Evolutionary conservation across 2,329 filamentous ascomycete genomes (phyloP), one percentile per base, ranked within the genome.

Genomic region (Xylariales sp.): DNA sequence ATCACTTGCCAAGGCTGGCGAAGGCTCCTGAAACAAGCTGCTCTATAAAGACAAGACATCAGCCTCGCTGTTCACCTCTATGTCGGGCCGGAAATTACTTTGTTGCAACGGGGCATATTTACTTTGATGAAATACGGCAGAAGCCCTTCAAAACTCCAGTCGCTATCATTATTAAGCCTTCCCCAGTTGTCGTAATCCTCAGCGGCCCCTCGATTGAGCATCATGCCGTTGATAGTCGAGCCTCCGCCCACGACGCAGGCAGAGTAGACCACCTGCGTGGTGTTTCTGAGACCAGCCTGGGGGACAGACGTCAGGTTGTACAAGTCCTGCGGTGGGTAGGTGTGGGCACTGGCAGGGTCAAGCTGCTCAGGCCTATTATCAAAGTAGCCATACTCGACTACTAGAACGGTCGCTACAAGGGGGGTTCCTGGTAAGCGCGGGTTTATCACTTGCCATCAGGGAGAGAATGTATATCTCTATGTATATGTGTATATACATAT

Each of bases 201-300:
- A 5, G 33, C 33, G 7, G 33, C 19, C 5, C 33, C 33, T 14
- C 33, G 33, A 2, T 17, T 15, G 14, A 35, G 15, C 33, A 35
- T 18, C 33, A 35, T 35, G 20, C 33, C 20, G n/a, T 35, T 35
- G 20, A 35, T 17, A n/a, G 33, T 35, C 11, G 33, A 35, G 14
- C 33, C 33, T 14, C 33, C 33, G 2, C 33, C 33, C 10, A 28
- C 33, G 4, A 35, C 33, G 13, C 14, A n/a, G 10, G 20, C 33
- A 8, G 33, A n/a, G 14, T 20, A 21, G 23, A 25, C 33, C 14
- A n/a, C 11, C 13, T 24, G n/a, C 7, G 23, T n/a, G 23, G 8
- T 8, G 23, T 25, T 25, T 8, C 8, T 8, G 23, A 25, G 23
- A 8, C 8, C 33, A 21, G 23, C 33, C n/a, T 35, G 33, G 8